phyloP scores from a whole-genome alignment of 2,329 filamentous ascomycete genomes.

The Allantophomopsis cytisporea region DNA sequence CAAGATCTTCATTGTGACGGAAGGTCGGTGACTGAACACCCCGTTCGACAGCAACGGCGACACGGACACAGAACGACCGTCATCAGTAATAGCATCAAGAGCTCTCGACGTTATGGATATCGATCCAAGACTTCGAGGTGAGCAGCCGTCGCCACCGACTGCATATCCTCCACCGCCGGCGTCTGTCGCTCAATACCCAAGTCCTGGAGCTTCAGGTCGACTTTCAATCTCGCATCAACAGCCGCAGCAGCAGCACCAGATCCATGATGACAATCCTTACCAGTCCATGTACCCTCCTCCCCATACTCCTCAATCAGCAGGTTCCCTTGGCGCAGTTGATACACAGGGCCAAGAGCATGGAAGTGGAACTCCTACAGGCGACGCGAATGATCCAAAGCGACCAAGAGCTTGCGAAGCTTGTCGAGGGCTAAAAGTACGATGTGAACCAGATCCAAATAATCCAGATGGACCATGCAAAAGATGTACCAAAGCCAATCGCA shows the following conservation, averaged over 20 bases:
- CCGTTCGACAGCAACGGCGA: no score
- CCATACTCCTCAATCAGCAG: slow-evolving; percentile 12
- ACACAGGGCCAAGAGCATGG: slow-evolving; percentile 5
- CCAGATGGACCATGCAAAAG: slow-evolving; percentile 21
- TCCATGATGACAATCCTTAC: background rate
- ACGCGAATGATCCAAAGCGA: slow-evolving; percentile 16
- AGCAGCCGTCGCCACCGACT: no score
- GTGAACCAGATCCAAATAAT: slow-evolving; percentile 21
- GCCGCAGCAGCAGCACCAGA: background rate
- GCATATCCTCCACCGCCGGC: no score
- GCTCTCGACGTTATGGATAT: no score
- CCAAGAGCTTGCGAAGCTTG: slow-evolving; percentile 27
- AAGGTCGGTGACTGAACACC: no score
- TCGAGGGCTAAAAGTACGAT: slow-evolving; percentile 26
- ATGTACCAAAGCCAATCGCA: slow-evolving; percentile 23
- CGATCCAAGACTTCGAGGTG: no score
- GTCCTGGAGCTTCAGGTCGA: no score
- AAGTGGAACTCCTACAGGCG: slow-evolving; percentile 6
- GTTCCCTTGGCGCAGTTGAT: slow-evolving; percentile 1
- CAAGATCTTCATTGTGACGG: no score
- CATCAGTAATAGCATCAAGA: no score
- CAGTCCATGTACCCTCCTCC: slow-evolving; percentile 4
- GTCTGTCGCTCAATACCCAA: slow-evolving; percentile 17
- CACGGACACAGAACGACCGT: no score
- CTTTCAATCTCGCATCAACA: background rate